These are phyloP conservation scores for Ascochyta koolunga DNA, from an alignment of 2,329 filamentous ascomycete genomes.

Conservation along the genomic window DNA sequence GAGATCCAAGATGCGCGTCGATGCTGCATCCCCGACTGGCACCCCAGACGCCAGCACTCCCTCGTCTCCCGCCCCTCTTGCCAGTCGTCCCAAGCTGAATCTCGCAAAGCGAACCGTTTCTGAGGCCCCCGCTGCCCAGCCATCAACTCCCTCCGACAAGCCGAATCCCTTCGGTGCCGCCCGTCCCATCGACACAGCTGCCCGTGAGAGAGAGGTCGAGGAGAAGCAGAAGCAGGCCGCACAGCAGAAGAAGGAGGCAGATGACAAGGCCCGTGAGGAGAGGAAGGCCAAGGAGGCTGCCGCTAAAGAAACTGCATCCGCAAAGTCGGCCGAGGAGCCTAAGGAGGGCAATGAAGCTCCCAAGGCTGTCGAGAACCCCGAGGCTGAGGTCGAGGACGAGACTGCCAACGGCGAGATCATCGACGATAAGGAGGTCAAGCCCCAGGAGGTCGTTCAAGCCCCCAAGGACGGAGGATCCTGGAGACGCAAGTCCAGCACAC, in stretches of 20 bases:
- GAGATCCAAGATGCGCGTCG: slow-evolving; percentile 90
- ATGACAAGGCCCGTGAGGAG: slow-evolving; percentile 82
- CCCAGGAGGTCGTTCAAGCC: slow-evolving; percentile 60
- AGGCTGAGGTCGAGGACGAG: slow-evolving; percentile 50
- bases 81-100: slow-evolving; percentile 80
- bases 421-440: slow-evolving; percentile 60
- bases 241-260: slow-evolving; percentile 83
- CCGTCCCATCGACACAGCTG: slow-evolving; percentile 89
- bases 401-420: slow-evolving; percentile 58
- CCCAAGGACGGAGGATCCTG: slow-evolving; percentile 48
- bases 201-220: slow-evolving; percentile 86
- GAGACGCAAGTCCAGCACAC: slow-evolving; percentile 46
- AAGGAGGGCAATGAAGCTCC: slow-evolving; percentile 30
- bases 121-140: slow-evolving; percentile 64
- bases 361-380: slow-evolving; percentile 49
- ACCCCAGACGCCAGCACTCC: slow-evolving; percentile 78
- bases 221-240: slow-evolving; percentile 79
- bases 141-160: slow-evolving; percentile 66
- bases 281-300: slow-evolving; percentile 60
- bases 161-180: slow-evolving; percentile 93
- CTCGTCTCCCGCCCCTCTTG: slow-evolving; percentile 73
- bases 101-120: slow-evolving; percentile 90
- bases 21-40: slow-evolving; percentile 69
- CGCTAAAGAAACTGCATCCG: slow-evolving; percentile 49
- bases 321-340: slow-evolving; percentile 37